Percentiles rank a stretch among this genome's conserved stretches.
Conservation (phyloP, 805 yeast genomes). For the Ogataea thermomethanolica region DNA sequence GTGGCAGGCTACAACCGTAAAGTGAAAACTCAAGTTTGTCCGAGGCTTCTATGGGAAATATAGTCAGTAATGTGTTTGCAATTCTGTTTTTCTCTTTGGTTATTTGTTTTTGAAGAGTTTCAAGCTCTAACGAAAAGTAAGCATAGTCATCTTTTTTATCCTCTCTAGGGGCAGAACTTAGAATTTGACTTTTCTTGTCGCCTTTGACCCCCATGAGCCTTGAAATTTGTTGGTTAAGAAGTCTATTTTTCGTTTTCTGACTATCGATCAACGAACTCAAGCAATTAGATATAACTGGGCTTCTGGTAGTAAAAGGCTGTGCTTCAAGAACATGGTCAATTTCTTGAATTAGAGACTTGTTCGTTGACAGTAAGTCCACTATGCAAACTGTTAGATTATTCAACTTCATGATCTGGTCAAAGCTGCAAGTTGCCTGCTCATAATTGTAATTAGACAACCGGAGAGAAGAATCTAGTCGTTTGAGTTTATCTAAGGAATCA, state of each 20-base stretch:
- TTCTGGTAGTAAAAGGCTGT: background rate
- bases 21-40: conserved; percentile 29
- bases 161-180: background rate
- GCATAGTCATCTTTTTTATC: conserved; percentile 14
- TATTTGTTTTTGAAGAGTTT: conserved; percentile 10
- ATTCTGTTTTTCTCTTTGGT: conserved; percentile 26
- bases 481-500: conserved; percentile 13
- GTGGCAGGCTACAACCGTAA: conserved; percentile 32
- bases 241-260: conserved; percentile 1
- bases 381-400: conserved; percentile 37
- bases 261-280: conserved; percentile 2
- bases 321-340: conserved; percentile 5
- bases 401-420: conserved; percentile 41
- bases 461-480: conserved; percentile 5
- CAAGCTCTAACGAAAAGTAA: conserved; percentile 14
- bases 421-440: conserved; percentile 31
- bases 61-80: conserved; percentile 20
- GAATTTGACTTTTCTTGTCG: background rate
- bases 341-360: conserved; percentile 10
- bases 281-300: background rate
- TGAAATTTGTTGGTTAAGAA: conserved; percentile 2
- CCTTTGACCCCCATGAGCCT: conserved; percentile 1
- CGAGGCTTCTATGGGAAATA: conserved; percentile 33
- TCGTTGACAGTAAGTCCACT: conserved; percentile 30
- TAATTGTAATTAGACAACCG: conserved; percentile 5